phyloP scores from a whole-genome alignment of 306 rosid species.

The Gastrolobium bilobum region DNA sequence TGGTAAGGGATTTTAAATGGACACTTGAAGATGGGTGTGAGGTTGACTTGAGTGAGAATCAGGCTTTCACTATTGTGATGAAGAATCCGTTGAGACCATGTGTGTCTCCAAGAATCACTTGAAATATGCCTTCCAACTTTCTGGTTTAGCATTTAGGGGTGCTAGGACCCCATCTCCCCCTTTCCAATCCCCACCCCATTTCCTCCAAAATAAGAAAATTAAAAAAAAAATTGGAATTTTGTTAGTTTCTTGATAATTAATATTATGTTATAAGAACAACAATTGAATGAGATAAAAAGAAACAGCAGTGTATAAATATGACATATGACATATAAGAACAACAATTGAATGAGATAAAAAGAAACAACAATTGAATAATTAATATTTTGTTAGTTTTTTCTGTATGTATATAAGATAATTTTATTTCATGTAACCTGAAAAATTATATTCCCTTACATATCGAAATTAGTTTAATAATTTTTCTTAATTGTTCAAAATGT shows the following conservation, averaged over 20 bases:
- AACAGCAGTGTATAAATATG: neutral
- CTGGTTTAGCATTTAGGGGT: neutral
- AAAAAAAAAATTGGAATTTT: neutral
- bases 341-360: neutral
- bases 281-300: neutral
- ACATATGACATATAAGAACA: slow-evolving; percentile 43
- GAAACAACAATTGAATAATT: too few species aligned
- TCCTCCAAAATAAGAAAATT: too few species aligned
- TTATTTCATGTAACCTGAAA: too few species aligned
- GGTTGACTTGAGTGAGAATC: slow-evolving; percentile 63
- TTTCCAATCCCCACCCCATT: neutral
- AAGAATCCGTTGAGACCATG: slow-evolving; percentile 61
- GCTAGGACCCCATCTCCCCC: neutral
- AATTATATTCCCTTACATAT: too few species aligned
- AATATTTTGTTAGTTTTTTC: too few species aligned
- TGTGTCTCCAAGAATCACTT: slow-evolving; percentile 46
- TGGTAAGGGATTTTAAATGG: slow-evolving; percentile 63
- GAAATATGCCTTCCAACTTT: neutral
- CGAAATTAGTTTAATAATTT: too few species aligned
- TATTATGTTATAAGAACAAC: neutral
- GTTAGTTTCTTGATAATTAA: neutral
- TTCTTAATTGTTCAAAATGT: too few species aligned
- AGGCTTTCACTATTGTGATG: slow-evolving; percentile 64
- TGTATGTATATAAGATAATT: too few species aligned
- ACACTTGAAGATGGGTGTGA: slow-evolving; percentile 55